Base-by-base conservation (phyloP, 2,329 filamentous ascomycete genomes). In the Lachnellula arida region DNA sequence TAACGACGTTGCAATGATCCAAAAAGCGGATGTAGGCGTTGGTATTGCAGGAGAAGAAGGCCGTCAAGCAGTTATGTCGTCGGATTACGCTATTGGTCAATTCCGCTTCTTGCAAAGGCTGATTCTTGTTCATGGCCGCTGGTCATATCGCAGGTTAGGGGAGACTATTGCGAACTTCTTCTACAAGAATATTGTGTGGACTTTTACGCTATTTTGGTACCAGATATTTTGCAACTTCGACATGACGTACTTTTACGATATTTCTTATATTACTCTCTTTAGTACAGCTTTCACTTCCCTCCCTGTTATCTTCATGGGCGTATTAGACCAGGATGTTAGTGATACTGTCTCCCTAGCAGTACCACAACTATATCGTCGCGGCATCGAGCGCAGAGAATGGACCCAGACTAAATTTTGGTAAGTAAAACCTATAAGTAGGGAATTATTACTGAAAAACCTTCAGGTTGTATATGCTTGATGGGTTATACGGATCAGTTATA, bases 151-250 rank as follows among this genome's bases (percentile, higher is more conserved):
- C 52, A 85, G 94, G 65, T 77, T 99, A 71, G 91, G 88, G 32
- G 94, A 99, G 76, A 89, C 87, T 46, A 96, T 95, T 67, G 90
- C 91, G 72, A 99, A 97, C 73, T 99, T 99, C 80, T 99, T 99
- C 79, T 99, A 97, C 83, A 99, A 99, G 87, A 97, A 97, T 77
- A 88, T 99, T 74, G 88, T 97, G 51, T 99, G 94, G 94, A 94
- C 91, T 0, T 93, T 97, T 69, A 83, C 88, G 43, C 88, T 99
- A 56, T 97, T 97, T 80, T 97, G 93, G 93, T 99, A 89, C 74
- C 91, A 95, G 71, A 90, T 96, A 53, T 97, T 88, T 74, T 91
- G 89, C 78, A 88, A 96, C 74, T 97, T 95, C 71, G 94, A 99
- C 75, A 91, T 93, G 72, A 93, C 92, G 46, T 97, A 97, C 71